Evolutionary conservation across 148 eudicot species (phyloP).

Genomic region (Agrostemma githago): DNA sequence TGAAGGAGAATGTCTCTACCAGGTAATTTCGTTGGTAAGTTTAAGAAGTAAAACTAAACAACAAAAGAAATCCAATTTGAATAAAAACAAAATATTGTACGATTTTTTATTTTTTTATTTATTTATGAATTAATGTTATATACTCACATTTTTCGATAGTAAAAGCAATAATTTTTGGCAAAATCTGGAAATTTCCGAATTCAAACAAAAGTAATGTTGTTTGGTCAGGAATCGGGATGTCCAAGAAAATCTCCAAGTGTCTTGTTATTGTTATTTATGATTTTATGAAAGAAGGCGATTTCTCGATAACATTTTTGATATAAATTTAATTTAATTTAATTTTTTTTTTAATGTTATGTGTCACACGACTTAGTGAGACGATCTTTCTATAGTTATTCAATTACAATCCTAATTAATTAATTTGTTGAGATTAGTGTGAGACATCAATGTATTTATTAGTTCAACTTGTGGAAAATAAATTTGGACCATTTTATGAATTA

Average conservation of each 20-base stretch:
- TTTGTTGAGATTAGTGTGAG: too few relatives aligned
- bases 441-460: neutral
- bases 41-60: too few relatives aligned
- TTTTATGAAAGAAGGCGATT: too few relatives aligned
- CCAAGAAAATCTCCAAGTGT: neutral
- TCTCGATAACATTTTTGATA: too few relatives aligned
- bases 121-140: too few relatives aligned
- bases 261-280: neutral
- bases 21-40: too few relatives aligned
- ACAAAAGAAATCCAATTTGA: too few relatives aligned
- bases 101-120: too few relatives aligned
- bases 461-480: neutral
- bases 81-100: too few relatives aligned
- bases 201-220: neutral
- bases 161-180: neutral
- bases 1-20: too few relatives aligned
- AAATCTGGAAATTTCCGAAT: neutral
- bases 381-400: neutral
- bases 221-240: neutral
- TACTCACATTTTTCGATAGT: too few relatives aligned
- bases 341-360: neutral
- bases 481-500: constrained; percentile 13
- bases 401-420: neutral
- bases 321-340: too few relatives aligned
- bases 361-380: neutral